Evolutionary conservation across 352 stramenopile genomes (phyloP), one percentile per base, ranked within the genome.

Genomic region (Globisporangium lucens): DNA sequence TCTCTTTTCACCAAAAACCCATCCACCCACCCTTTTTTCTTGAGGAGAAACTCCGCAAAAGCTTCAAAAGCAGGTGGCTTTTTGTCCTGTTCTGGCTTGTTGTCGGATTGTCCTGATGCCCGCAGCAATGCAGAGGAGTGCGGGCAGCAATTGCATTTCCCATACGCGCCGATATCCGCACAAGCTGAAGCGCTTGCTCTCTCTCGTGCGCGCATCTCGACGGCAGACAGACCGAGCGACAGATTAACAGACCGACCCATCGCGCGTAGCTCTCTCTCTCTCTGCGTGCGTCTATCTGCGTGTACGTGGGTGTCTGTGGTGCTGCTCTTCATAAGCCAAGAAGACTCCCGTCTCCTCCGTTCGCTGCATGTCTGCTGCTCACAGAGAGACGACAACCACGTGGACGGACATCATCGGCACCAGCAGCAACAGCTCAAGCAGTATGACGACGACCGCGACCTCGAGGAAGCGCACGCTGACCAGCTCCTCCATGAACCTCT

Each of bases 381-480:
- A 30, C 20, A 46, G 55, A 10, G 55, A 61, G 8, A 46, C 55
- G 55, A 46, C 55, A 30, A 61, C 55, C n/a, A 13, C 20, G 7
- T n/a, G 43, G 60, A 20, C 43, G 15, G 60, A 65, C 60, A 49
- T 65, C 43, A 49, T 62, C 55, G 55, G 55, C 55, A 61, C 52
- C 27, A 61, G 38, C 33, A n/a, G n/a, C 63, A 41, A 10, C 38
- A 55, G 29, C 24, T 62, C 24, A 51, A 58, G 49, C 33, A 61
- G 36, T n/a, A 68, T 67, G 36, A 43, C 36, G 36, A 43, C 36
- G 62, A 51, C 55, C 1, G 9, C 43, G 17, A 36, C 65, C 9
- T 60, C 58, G 6, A 49, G 65, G 24, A 70, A 70, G 58, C 65
- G 65, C 57, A 70, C 65, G 58, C 65, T 70, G 57, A 70, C 65